Conservation (phyloP, 2,329 filamentous ascomycete species). For the Blastomyces parvus region DNA sequence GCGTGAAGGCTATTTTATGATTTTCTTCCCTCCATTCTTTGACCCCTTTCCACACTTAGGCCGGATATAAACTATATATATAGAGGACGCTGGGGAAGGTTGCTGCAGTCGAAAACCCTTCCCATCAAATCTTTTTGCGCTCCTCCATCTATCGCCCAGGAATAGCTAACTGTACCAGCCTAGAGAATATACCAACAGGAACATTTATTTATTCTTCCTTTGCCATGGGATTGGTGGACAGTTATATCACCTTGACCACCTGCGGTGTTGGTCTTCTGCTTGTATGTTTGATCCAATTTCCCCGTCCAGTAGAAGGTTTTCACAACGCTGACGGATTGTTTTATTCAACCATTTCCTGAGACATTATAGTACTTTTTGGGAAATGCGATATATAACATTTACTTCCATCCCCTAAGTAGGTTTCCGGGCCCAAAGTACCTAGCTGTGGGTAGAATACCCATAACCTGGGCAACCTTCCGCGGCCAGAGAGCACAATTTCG, state of each 20-base stretch:
- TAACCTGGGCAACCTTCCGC: slow-evolving; percentile 10
- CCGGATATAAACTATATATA: background rate
- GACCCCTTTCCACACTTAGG: background rate
- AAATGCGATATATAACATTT: slow-evolving; percentile 19
- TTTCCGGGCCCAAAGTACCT: slow-evolving; percentile 20
- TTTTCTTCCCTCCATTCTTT: background rate
- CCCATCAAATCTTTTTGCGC: background rate
- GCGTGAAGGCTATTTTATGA: background rate
- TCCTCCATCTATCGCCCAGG: background rate
- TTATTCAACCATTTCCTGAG: background rate
- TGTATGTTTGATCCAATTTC: background rate
- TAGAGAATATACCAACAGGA: background rate
- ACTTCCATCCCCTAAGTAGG: slow-evolving; percentile 20
- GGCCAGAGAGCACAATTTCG: slow-evolving; percentile 11
- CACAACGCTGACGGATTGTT: background rate
- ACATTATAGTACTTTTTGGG: slow-evolving; percentile 1
- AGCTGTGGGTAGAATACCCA: slow-evolving; percentile 13
- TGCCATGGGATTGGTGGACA: slow-evolving; percentile 1
- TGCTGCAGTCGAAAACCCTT: background rate
- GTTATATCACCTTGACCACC: slow-evolving; percentile 3
- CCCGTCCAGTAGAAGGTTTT: no score
- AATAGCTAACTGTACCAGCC: background rate
- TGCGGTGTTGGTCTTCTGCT: slow-evolving; percentile 2
- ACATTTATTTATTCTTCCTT: background rate
- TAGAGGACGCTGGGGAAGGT: background rate